Conservation (phyloP, 2,329 filamentous ascomycete genomes). For the Penicillium sp. region DNA sequence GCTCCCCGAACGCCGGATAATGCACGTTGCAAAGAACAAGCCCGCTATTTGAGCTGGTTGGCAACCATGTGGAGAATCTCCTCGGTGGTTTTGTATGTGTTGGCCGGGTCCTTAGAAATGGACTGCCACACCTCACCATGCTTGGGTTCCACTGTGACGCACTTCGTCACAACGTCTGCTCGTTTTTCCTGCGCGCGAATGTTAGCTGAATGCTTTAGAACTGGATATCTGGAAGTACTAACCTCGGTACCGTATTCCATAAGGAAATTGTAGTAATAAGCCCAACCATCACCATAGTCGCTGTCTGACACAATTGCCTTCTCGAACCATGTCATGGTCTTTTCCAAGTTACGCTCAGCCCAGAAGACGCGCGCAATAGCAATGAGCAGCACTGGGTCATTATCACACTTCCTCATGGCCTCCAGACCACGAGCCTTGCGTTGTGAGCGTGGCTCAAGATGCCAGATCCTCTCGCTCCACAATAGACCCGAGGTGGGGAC, state of each 20-base stretch:
- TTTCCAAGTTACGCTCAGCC: slow-evolving; percentile 87
- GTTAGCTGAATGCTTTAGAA: slow-evolving; percentile 1
- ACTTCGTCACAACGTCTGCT: slow-evolving; percentile 78
- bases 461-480: slow-evolving; percentile 94
- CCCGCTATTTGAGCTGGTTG: slow-evolving; percentile 33
- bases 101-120: slow-evolving; percentile 81
- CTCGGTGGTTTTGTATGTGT: slow-evolving; percentile 72
- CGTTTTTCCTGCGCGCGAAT: slow-evolving; percentile 68
- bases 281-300: slow-evolving; percentile 91
- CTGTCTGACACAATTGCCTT: slow-evolving; percentile 87
- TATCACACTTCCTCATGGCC: slow-evolving; percentile 95
- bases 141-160: slow-evolving; percentile 77
- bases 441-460: slow-evolving; percentile 87
- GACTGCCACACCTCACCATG: slow-evolving; percentile 92
- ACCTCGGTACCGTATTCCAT: slow-evolving; percentile 84
- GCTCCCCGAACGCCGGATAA: slow-evolving; percentile 6
- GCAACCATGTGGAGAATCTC: slow-evolving; percentile 82
- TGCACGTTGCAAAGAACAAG: slow-evolving; percentile 13
- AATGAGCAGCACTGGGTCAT: slow-evolving; percentile 83
- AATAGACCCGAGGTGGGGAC: slow-evolving; percentile 83
- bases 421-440: slow-evolving; percentile 88
- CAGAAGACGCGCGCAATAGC: slow-evolving; percentile 95
- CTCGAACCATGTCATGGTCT: slow-evolving; percentile 96
- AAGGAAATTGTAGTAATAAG: slow-evolving; percentile 96
- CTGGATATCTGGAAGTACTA: slow-evolving; percentile 26